phyloP scores from a whole-genome alignment of 768 basidiomycete genomes.

The Podaxis sp. region DNA sequence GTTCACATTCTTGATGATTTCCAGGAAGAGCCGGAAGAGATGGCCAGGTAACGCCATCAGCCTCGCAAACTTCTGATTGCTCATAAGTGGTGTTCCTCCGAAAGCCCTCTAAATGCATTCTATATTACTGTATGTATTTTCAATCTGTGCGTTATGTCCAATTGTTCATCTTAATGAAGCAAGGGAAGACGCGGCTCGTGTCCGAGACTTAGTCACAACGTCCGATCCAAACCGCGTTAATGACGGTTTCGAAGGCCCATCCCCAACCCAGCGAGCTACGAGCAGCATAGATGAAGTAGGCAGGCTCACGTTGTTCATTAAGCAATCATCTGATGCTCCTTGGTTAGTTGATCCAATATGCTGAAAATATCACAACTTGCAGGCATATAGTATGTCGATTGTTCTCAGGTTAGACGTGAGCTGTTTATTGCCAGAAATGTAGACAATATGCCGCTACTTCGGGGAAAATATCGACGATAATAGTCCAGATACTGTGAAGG shows the following conservation, averaged over 20 bases:
- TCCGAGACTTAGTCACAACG: constrained; percentile 46
- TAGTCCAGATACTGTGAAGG: constrained; percentile 37
- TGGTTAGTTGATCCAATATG: constrained; percentile 37
- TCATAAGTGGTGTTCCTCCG: neutral
- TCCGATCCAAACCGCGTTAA: constrained; percentile 44
- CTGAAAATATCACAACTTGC: constrained; percentile 57
- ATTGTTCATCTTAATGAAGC: neutral
- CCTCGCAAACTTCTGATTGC: neutral
- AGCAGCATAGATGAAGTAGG: constrained; percentile 60
- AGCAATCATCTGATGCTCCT: neutral
- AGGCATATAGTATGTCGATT: constrained; percentile 60
- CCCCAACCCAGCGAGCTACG: constrained; percentile 62
- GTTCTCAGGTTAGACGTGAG: neutral
- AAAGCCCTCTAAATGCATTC: constrained; percentile 74
- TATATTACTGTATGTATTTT: constrained; percentile 68
- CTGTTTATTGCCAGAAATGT: neutral
- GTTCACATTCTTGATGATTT: constrained; percentile 7
- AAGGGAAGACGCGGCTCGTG: constrained; percentile 64
- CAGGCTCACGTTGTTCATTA: constrained; percentile 15
- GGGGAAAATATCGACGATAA: constrained; percentile 59
- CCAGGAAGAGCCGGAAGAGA: constrained; percentile 78
- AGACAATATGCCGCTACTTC: constrained; percentile 80
- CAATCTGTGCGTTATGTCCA: neutral
- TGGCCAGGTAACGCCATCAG: constrained; percentile 42
- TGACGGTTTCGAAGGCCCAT: constrained; percentile 42